Evolutionary conservation across 331 rosid species (phyloP).

Genomic region (Phaseolus coccineus): DNA sequence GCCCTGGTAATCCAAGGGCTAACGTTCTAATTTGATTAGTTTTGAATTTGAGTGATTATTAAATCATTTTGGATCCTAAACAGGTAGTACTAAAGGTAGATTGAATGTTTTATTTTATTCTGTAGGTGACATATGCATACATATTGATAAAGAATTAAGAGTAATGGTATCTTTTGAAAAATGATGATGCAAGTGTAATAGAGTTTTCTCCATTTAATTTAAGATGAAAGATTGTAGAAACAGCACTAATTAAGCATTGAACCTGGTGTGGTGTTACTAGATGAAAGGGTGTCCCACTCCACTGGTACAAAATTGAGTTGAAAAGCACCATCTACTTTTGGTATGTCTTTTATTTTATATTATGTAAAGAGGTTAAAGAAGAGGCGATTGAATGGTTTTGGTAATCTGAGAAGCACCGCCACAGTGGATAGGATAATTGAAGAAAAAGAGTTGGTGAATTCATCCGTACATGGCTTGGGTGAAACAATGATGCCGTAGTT

Average conservation of each 20-base stretch:
- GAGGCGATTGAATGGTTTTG: constrained; percentile 28
- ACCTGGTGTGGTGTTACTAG: not conserved
- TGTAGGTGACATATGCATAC: too few relatives aligned
- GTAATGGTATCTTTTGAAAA: too few relatives aligned
- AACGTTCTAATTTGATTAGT: not conserved
- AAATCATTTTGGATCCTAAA: too few relatives aligned
- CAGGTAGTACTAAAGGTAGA: too few relatives aligned
- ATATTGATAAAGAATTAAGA: too few relatives aligned
- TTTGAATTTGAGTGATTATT: not conserved
- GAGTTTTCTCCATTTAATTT: not conserved
- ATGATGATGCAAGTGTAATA: too few relatives aligned
- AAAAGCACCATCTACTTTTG: constrained; percentile 21
- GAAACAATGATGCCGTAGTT: constrained; percentile 28
- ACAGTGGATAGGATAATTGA: not conserved
- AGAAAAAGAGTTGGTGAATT: constrained; percentile 17
- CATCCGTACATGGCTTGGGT: constrained; percentile 36
- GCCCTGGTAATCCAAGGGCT: not conserved
- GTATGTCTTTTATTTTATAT: not conserved
- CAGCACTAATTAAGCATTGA: not conserved
- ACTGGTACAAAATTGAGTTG: not conserved
- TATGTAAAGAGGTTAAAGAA: not conserved
- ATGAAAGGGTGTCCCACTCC: constrained; percentile 2
- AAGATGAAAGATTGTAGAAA: not conserved
- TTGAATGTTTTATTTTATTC: too few relatives aligned
- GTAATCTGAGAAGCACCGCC: constrained; percentile 28